Evolutionary conservation across 2,329 filamentous ascomycete genomes (phyloP).

Genomic region (Sarocladium oryzae): DNA sequence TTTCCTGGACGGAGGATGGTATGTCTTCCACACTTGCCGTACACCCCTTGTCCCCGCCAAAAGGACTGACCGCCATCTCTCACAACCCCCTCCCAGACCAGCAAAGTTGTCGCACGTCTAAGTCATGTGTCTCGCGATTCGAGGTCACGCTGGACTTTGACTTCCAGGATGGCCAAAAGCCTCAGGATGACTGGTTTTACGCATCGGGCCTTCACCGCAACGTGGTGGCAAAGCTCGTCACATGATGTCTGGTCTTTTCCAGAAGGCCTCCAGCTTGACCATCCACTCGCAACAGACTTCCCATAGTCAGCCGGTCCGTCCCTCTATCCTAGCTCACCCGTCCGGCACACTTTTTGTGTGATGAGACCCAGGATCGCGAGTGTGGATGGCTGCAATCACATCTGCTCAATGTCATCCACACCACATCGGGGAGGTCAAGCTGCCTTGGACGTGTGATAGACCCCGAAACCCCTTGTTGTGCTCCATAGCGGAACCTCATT

Average conservation of each 20-base stretch:
- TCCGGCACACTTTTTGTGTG: not conserved
- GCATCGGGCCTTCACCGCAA: not conserved
- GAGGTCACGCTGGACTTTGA: not conserved
- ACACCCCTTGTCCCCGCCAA: not conserved
- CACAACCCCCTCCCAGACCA: not conserved
- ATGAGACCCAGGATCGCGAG: not conserved
- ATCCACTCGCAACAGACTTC: constrained; percentile 5
- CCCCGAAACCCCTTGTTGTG: not conserved
- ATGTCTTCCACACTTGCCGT: no score
- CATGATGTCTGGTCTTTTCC: not conserved
- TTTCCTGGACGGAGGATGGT: no score
- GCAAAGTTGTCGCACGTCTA: not conserved
- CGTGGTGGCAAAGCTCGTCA: not conserved
- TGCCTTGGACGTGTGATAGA: not conserved
- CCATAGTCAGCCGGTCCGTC: constrained; percentile 8
- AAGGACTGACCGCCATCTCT: constrained; percentile 7
- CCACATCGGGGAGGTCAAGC: not conserved
- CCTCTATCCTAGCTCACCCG: constrained; percentile 6
- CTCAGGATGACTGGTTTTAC: not conserved
- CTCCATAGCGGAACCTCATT: not conserved
- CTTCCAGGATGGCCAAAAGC: not conserved
- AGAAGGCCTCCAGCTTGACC: not conserved
- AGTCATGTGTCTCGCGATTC: not conserved
- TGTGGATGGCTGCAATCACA: not conserved
- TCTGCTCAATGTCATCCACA: not conserved